Evolutionary conservation across 169 alveolate genomes (phyloP).

Genomic region (Plasmodium fragile): DNA sequence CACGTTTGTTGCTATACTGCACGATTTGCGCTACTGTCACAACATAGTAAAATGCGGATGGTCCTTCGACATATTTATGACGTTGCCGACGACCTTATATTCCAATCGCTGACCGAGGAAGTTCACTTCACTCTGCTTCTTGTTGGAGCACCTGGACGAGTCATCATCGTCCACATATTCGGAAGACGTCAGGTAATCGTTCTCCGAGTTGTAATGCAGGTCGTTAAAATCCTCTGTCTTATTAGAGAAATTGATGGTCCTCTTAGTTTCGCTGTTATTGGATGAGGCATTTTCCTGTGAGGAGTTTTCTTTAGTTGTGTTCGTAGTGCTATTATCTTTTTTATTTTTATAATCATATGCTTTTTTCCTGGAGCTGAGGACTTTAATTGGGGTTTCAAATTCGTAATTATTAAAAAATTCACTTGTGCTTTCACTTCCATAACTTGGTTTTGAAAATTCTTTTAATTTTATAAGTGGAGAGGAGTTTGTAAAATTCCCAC

Average conservation of each 20-base stretch:
- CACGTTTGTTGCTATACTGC: too few species aligned
- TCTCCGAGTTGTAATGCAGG: slow-evolving; percentile 31
- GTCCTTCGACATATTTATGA: slow-evolving; percentile 35
- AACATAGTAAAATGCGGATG: slow-evolving; percentile 56
- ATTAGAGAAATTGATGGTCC: slow-evolving; percentile 38
- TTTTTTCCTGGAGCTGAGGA: slow-evolving; percentile 19
- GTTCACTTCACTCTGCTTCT: slow-evolving; percentile 54
- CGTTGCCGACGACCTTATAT: slow-evolving; percentile 43
- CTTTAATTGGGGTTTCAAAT: slow-evolving; percentile 58
- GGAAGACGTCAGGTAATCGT: slow-evolving; percentile 48
- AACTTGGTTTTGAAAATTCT: slow-evolving; percentile 20
- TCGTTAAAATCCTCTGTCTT: slow-evolving; percentile 68
- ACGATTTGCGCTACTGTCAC: not conserved
- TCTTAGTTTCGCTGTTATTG: slow-evolving; percentile 58
- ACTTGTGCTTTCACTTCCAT: slow-evolving; percentile 66
- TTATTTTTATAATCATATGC: slow-evolving; percentile 29
- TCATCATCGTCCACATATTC: slow-evolving; percentile 62
- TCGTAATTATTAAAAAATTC: slow-evolving; percentile 69
- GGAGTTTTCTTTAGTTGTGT: slow-evolving; percentile 55
- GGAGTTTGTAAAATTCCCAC: slow-evolving; percentile 26
- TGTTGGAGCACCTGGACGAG: slow-evolving; percentile 13
- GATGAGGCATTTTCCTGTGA: slow-evolving; percentile 67
- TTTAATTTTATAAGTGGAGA: slow-evolving; percentile 49
- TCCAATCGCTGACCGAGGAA: slow-evolving; percentile 54
- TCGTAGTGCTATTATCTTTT: slow-evolving; percentile 36